phyloP scores from a whole-genome alignment of 2,329 filamentous ascomycete species.

The Fusarium anthophilum region DNA sequence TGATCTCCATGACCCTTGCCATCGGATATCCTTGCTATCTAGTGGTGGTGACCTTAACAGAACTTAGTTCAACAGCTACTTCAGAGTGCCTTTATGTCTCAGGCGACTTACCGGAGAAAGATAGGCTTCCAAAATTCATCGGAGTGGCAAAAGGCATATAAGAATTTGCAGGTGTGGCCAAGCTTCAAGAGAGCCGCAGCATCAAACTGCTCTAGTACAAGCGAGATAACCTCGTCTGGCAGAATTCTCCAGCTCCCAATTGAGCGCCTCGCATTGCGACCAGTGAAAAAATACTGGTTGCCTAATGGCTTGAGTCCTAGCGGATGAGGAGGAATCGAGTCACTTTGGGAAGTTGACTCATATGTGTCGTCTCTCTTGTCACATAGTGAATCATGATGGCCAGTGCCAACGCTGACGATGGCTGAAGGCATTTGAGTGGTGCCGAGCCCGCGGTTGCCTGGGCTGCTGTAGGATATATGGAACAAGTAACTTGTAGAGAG shows the following conservation, averaged over 20 bases:
- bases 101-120: conserved; percentile 79
- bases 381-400: conserved; percentile 29
- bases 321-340: conserved; percentile 78
- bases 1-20: conserved; percentile 86
- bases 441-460: not conserved
- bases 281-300: conserved; percentile 77
- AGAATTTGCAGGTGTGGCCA: conserved; percentile 81
- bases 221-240: conserved; percentile 82
- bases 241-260: conserved; percentile 73
- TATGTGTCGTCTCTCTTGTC: conserved; percentile 31
- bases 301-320: conserved; percentile 87
- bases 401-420: conserved; percentile 8
- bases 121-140: conserved; percentile 92
- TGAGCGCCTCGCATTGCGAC: conserved; percentile 71
- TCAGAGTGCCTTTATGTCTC: conserved; percentile 15
- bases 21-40: conserved; percentile 55
- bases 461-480: not conserved
- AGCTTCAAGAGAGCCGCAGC: conserved; percentile 68
- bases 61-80: conserved; percentile 26
- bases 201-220: conserved; percentile 80
- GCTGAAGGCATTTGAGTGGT: conserved; percentile 35
- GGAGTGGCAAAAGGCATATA: conserved; percentile 84
- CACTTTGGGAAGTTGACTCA: conserved; percentile 43
- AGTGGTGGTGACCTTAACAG: conserved; percentile 41
- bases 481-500: not conserved